Percentiles rank a stretch among this genome's conserved stretches.
phyloP scores from a whole-genome alignment of 2,329 filamentous ascomycete species.

The Aspergillus tubingensis region DNA sequence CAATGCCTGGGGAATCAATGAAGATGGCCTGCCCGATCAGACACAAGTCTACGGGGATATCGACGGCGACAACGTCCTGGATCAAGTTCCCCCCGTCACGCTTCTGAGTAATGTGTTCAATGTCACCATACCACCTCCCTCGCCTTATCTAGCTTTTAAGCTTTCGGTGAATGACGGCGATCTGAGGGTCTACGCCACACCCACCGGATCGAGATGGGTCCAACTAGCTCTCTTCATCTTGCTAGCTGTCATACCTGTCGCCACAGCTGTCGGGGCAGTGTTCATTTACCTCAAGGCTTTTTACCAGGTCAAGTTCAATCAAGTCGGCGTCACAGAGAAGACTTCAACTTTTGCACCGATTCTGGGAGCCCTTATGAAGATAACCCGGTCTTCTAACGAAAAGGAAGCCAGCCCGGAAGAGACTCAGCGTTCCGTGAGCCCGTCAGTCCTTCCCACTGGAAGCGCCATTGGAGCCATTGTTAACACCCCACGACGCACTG shows the following conservation, averaged over 20 bases:
- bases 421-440: not conserved
- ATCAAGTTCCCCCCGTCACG: constrained; percentile 61
- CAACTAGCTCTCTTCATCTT: constrained; percentile 59
- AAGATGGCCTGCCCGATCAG: constrained; percentile 61
- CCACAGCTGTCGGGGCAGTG: constrained; percentile 49
- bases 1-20: constrained; percentile 67
- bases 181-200: constrained; percentile 54
- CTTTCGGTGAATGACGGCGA: constrained; percentile 58
- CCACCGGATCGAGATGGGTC: constrained; percentile 53
- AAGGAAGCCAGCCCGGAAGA: not conserved
- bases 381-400: not conserved
- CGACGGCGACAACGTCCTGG: constrained; percentile 60
- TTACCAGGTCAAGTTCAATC: constrained; percentile 64
- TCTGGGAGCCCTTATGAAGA: not conserved
- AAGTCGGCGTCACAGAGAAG: constrained; percentile 56
- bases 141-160: constrained; percentile 57
- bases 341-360: constrained; percentile 1
- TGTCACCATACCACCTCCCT: constrained; percentile 56
- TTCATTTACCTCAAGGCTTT: constrained; percentile 62
- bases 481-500: constrained; percentile 49
- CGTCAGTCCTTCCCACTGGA: constrained; percentile 33
- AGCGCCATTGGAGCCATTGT: constrained; percentile 27
- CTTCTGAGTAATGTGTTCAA: constrained; percentile 60
- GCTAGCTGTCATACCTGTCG: constrained; percentile 55
- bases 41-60: constrained; percentile 63